Percentiles rank a stretch among this genome's conserved stretches.
phyloP scores from a whole-genome alignment of 495 filamentous ascomycete genomes.

The Penicillium ucsense region DNA sequence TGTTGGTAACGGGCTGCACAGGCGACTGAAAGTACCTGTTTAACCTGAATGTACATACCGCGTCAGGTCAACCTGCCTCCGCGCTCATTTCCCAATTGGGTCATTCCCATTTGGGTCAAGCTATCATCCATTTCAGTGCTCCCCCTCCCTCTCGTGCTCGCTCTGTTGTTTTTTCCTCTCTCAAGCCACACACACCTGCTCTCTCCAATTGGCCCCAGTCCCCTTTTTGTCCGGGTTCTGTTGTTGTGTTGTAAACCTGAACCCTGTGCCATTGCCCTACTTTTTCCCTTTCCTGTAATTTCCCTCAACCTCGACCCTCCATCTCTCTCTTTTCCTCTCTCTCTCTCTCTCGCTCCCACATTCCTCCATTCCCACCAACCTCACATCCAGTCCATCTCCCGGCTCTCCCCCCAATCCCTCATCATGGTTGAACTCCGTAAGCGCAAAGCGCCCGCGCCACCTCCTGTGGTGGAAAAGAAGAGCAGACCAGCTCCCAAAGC shows the following conservation, averaged over 20 bases:
- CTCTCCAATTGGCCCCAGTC: no score
- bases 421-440: slow-evolving; percentile 63
- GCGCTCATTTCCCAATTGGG: not conserved
- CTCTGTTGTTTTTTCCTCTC: not conserved
- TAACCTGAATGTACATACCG: no score
- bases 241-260: no score
- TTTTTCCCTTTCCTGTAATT: no score
- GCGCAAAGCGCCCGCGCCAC: slow-evolving; percentile 55
- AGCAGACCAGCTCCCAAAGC: slow-evolving; percentile 40
- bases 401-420: not conserved
- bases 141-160: no score
- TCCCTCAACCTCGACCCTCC: not conserved
- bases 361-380: not conserved
- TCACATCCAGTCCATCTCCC: not conserved
- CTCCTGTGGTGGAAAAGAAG: slow-evolving; percentile 47
- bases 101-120: not conserved
- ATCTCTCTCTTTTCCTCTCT: not conserved
- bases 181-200: not conserved
- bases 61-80: not conserved
- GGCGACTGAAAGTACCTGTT: no score
- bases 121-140: not conserved
- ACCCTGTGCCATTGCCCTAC: no score
- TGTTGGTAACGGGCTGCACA: no score
- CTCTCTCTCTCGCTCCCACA: not conserved
- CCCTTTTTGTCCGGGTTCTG: no score